A percentile compares a stretch with the other conserved stretches of the same genome.
These are phyloP conservation scores for Pseudozyma hubeiensis DNA, from an alignment of 1,284 basidiomycete species.

Conservation along the genomic window DNA sequence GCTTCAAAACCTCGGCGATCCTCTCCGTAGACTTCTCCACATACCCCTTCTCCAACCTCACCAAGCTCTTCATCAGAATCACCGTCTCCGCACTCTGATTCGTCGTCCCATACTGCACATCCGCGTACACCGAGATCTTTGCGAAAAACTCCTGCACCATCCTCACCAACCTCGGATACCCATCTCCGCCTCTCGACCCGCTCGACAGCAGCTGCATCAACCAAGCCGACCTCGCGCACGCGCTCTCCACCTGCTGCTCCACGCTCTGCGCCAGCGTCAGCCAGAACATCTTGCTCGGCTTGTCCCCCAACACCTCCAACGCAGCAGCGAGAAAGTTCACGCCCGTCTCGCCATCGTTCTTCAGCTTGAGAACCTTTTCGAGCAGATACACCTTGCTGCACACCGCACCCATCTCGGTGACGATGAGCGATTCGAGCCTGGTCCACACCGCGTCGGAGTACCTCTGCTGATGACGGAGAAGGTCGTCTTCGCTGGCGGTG, in stretches of 20 bases:
- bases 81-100: constrained; percentile 93
- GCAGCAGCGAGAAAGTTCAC: constrained; percentile 81
- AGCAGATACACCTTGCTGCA: constrained; percentile 83
- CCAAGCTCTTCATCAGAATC: constrained; percentile 82
- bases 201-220: constrained; percentile 85
- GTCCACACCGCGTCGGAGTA: constrained; percentile 85
- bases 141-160: constrained; percentile 95
- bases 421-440: constrained; percentile 81
- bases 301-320: constrained; percentile 82
- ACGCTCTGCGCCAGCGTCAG: constrained; percentile 75
- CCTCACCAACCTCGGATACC: constrained; percentile 83
- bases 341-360: constrained; percentile 76
- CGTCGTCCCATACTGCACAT: constrained; percentile 84
- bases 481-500: constrained; percentile 81
- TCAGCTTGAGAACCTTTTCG: constrained; percentile 89
- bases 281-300: constrained; percentile 92
- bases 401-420: constrained; percentile 85
- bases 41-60: constrained; percentile 84
- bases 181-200: constrained; percentile 68
- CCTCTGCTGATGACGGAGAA: constrained; percentile 75
- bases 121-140: constrained; percentile 91
- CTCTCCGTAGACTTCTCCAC: constrained; percentile 83
- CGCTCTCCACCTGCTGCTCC: constrained; percentile 77
- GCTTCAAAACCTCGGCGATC: constrained; percentile 80
- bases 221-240: constrained; percentile 81